Evolutionary conservation across 345 rosid species (phyloP), one percentile per base, ranked within the genome.

Genomic region (Excoecaria cochinchinensis): DNA sequence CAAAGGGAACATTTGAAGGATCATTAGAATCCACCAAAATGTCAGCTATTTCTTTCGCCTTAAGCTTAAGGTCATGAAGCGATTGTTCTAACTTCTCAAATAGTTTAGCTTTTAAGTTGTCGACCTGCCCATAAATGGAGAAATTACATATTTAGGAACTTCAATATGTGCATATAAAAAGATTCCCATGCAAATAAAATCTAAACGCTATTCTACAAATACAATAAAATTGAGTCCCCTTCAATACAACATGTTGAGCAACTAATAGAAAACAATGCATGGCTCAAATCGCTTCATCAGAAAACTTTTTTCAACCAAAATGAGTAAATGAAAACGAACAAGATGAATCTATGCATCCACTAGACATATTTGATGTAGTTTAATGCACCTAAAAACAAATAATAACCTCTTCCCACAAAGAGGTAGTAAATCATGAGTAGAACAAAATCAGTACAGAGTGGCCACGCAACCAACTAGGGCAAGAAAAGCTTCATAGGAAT

Each of bases 1-100:
- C 59, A 13, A 76, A 75, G 42, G 81, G 75, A 87, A 82, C 79
- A 76, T 80, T 81, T 63, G 84, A 81, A 74, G 73, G 80, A 75
- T 79, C 87, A 76, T 59, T 84, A 71, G 88, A 82, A 74, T 84
- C 86, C 53, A 22, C 51, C 65, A 82, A 76, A 67, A 73, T 71
- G 75, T 61, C 74, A 71, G 80, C 76, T 72, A 90, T 74, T 56
- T 85, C 90, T 55, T 77, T 90, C 63, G 78, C 72, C 73, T 83
- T 86, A 65, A 93, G 87, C 80, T 84, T 89, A 79, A 91, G 95
- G 72, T 88, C 91, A 65, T 86, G 87, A 75, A 90, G 90, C 81
- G 92, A 92, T 70, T 90, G 97, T 81, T 96, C 95, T 77, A 96
- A 83, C 86, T 93, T 96, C 77, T 91, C 97, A 72, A 96, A 88